A percentile compares a stretch with the other conserved stretches of the same genome.
Evolutionary conservation across 1,284 basidiomycete genomes (phyloP).

Genomic region (Ustilago bromivora): DNA sequence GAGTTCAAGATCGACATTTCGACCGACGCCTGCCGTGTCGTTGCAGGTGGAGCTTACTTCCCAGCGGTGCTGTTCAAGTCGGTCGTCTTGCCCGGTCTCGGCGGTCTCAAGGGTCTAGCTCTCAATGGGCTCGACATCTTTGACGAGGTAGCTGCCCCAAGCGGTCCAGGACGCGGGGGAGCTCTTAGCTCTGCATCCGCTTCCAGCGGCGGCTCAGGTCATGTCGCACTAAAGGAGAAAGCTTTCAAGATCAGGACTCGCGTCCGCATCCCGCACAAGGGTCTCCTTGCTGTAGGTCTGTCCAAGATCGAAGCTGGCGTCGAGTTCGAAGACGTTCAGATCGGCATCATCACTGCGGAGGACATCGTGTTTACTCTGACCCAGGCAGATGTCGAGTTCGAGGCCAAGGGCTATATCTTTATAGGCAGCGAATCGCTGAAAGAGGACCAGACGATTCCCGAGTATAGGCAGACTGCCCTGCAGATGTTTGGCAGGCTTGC

Average conservation of each 20-base stretch:
- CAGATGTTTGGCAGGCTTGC: conserved; percentile 35
- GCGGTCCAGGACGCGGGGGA: conserved; percentile 38
- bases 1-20: conserved; percentile 29
- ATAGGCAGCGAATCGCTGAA: conserved; percentile 40
- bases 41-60: conserved; percentile 58
- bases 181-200: conserved; percentile 40
- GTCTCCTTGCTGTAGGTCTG: conserved; percentile 30
- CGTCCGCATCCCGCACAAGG: conserved; percentile 39
- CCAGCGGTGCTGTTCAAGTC: conserved; percentile 44
- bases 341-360: conserved; percentile 46
- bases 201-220: conserved; percentile 32
- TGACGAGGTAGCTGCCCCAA: conserved; percentile 52
- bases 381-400: conserved; percentile 33
- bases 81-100: conserved; percentile 50
- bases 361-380: conserved; percentile 46
- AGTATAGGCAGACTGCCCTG: conserved; percentile 28
- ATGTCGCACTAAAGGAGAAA: conserved; percentile 22
- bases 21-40: conserved; percentile 37
- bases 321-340: conserved; percentile 44
- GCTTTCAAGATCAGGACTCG: conserved; percentile 41
- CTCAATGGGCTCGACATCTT: conserved; percentile 52
- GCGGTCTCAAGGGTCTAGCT: conserved; percentile 47
- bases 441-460: conserved; percentile 22
- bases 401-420: conserved; percentile 43
- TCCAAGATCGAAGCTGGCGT: conserved; percentile 49